Evolutionary conservation across 129 eudicot species (phyloP), one percentile per base, ranked within the genome.

Genomic region (Escallonia herrerae): DNA sequence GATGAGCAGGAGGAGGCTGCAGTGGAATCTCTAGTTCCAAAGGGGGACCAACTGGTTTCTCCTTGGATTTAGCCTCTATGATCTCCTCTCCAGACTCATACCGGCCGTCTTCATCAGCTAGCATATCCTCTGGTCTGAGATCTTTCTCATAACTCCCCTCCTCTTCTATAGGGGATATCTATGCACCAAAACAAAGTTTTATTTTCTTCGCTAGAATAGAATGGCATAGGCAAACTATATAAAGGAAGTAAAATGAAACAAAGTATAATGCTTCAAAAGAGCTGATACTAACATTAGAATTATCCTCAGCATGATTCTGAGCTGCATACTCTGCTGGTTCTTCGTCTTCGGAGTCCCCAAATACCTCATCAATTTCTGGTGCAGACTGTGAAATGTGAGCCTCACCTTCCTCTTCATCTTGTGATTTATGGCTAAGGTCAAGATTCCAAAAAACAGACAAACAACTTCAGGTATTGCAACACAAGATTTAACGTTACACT

Each of bases 331-430:
- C 97, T 8, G 84, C 82, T 47, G 83, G 85, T 66, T 86, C 95
- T 72, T 91, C 97, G 4, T 94, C 99, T 62, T 94, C 99, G 13
- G 99, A 89, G 67, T 89, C 99, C 41, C 99, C 99, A 80, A 94
- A 94, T 50, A 94, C 99, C 74, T 94, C 96, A 78, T 94, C 95
- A 50, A 94, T 81, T 79, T 89, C 99, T 7, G 97, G 95, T 10
- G 87, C 90, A 71, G 87, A 73, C 38, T 81, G 81, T 56, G 85
- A 74, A 75, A 76, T 65, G 55, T 89, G 85, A 76, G 80, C 80
- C 61, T 78, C 89, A 71, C 89, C 95, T 72, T 80, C 87, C 77
- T 88, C 98, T 55, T 93, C 85, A 42, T 71, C 96, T 57, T 82
- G 78, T 59, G 95, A 88, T 77, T 86, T 84, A 65, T 81, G 51